Conservation (phyloP, 768 basidiomycete genomes). For the Trametes sanguinea region DNA sequence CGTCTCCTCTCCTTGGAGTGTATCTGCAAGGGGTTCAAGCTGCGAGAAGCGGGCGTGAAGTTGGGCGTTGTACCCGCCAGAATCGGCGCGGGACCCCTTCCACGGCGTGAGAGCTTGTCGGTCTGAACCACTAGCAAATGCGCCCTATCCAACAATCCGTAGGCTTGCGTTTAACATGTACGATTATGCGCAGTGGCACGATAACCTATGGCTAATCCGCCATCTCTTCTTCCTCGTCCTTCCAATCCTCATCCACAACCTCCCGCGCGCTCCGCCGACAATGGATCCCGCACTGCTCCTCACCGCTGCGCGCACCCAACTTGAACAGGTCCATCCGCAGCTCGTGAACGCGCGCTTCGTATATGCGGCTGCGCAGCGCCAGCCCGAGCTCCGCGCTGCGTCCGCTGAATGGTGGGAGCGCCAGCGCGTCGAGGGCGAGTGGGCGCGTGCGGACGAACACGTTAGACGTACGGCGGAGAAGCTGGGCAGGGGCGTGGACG, state of each 20-base stretch:
- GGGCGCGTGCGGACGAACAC: slow-evolving; percentile 48
- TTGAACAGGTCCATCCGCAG: slow-evolving; percentile 44
- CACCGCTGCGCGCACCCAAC: slow-evolving; percentile 30
- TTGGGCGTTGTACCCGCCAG: too few relatives aligned
- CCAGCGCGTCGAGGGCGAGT: slow-evolving; percentile 53
- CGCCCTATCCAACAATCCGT: too few relatives aligned
- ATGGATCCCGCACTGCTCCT: slow-evolving; percentile 19
- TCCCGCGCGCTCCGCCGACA: slow-evolving; percentile 38
- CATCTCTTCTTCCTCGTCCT: slow-evolving; percentile 59
- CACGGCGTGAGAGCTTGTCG: too few relatives aligned
- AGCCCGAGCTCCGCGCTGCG: slow-evolving; percentile 47
- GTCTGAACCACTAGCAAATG: too few relatives aligned
- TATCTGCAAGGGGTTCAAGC: too few relatives aligned
- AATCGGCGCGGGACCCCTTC: too few relatives aligned
- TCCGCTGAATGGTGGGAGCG: slow-evolving; percentile 57
- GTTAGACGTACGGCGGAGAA: slow-evolving; percentile 35
- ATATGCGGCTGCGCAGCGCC: slow-evolving; percentile 58
- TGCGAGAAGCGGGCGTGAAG: too few relatives aligned
- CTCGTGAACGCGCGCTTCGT: slow-evolving; percentile 58
- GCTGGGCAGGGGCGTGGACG: slow-evolving; percentile 25
- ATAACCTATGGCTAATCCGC: slow-evolving; percentile 55
- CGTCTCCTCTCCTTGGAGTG: too few relatives aligned
- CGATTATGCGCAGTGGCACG: too few relatives aligned
- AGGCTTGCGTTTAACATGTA: too few relatives aligned
- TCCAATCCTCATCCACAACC: slow-evolving; percentile 49